phyloP scores from a whole-genome alignment of 176 grass and related monocot genomes.

The Ampelocalamus luodianensis region DNA sequence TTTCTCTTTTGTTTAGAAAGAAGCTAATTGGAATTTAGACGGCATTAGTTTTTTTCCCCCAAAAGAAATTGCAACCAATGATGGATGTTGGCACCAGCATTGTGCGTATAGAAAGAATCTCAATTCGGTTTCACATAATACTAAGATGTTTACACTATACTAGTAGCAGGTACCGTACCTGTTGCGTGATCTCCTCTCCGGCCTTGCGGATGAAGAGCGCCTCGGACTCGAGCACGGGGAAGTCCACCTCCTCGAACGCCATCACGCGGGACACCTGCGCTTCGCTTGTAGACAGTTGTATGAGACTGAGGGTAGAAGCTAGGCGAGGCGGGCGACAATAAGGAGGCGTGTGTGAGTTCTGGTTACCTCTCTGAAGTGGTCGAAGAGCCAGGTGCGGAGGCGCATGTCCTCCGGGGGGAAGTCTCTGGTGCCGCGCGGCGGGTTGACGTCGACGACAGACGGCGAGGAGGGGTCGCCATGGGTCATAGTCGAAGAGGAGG shows the following conservation, averaged over 20 bases:
- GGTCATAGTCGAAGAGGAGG: conserved; percentile 11
- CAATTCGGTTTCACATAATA: not conserved
- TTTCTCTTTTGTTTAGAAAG: no score
- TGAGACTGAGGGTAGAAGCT: not conserved
- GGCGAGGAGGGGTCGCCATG: conserved; percentile 15
- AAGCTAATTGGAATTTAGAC: no score
- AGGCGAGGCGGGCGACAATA: not conserved
- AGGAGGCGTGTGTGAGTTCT: not conserved
- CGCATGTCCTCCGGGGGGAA: conserved; percentile 92
- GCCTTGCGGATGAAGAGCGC: conserved; percentile 83
- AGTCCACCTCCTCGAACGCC: conserved; percentile 90
- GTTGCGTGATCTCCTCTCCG: conserved; percentile 86
- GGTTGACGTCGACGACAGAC: conserved; percentile 73
- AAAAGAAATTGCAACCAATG: no score
- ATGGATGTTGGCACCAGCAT: no score
- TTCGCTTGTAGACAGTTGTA: no score
- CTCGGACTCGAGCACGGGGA: conserved; percentile 91
- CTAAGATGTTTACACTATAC: no score
- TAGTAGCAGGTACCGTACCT: conserved; percentile 35
- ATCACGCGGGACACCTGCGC: conserved; percentile 67
- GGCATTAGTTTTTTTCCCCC: no score
- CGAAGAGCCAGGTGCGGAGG: conserved; percentile 84
- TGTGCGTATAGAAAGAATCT: no score
- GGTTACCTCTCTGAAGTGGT: conserved; percentile 75
- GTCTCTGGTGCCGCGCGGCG: conserved; percentile 81